Conservation (phyloP, 805 yeast genomes). For the Cyberlindnera galapagoensis region DNA sequence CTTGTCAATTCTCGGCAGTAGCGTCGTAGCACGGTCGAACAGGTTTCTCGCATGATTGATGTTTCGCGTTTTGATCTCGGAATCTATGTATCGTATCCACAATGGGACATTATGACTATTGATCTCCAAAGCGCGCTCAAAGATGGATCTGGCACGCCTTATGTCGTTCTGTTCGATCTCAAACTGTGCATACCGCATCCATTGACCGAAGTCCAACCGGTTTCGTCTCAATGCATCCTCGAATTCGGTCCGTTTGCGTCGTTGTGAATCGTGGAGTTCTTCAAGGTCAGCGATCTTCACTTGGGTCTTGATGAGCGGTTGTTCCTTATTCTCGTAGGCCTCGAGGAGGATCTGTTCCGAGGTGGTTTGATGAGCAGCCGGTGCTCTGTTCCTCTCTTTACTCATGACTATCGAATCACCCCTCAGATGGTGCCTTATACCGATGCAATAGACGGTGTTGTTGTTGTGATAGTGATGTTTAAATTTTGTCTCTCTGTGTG, state of each 20-base stretch:
- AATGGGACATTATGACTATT: slow-evolving; percentile 71
- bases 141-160: slow-evolving; percentile 75
- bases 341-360: slow-evolving; percentile 60
- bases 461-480: no score
- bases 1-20: slow-evolving; percentile 75
- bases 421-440: no score
- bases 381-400: background rate
- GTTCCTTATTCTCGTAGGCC: slow-evolving; percentile 45
- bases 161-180: slow-evolving; percentile 77
- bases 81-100: slow-evolving; percentile 79
- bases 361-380: slow-evolving; percentile 52
- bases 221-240: slow-evolving; percentile 87
- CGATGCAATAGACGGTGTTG: no score
- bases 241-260: slow-evolving; percentile 70
- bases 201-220: slow-evolving; percentile 74
- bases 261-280: slow-evolving; percentile 70
- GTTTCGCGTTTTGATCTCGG: slow-evolving; percentile 65
- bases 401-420: no score
- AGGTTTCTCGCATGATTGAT: slow-evolving; percentile 86
- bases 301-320: slow-evolving; percentile 32
- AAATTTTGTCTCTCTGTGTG: no score
- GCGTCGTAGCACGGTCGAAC: slow-evolving; percentile 66
- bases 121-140: slow-evolving; percentile 80
- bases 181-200: slow-evolving; percentile 89
- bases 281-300: slow-evolving; percentile 65